Evolutionary conservation across 2,329 filamentous ascomycete species (phyloP).

Genomic region (Coniochaeta prunicola): DNA sequence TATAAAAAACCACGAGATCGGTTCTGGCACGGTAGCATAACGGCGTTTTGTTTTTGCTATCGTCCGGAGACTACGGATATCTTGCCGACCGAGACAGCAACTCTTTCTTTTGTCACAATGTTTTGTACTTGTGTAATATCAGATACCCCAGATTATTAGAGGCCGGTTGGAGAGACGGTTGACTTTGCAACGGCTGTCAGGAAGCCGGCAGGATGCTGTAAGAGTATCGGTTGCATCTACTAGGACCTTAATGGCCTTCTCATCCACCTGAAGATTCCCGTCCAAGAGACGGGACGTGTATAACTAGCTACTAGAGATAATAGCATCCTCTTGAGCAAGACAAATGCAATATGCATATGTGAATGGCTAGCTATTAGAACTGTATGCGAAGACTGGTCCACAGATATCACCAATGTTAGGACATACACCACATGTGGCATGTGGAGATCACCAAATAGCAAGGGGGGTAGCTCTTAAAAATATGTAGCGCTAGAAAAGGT

Average conservation of each 20-base stretch:
- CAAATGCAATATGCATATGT: background rate
- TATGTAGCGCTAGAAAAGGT: background rate
- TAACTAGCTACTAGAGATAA: background rate
- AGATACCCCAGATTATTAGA: slow-evolving; percentile 2
- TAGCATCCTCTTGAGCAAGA: background rate
- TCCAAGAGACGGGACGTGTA: background rate
- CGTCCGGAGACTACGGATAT: background rate
- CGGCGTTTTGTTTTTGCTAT: background rate
- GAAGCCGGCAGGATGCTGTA: background rate
- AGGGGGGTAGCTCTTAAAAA: background rate
- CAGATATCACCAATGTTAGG: background rate
- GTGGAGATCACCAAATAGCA: background rate
- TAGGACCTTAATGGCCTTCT: background rate
- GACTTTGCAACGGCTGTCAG: background rate
- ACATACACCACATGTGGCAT: background rate
- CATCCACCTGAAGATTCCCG: background rate
- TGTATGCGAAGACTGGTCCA: background rate
- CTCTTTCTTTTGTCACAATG: background rate
- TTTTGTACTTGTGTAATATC: background rate
- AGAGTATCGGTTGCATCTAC: background rate
- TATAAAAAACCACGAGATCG: background rate
- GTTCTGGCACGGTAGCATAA: background rate
- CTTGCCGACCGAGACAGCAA: background rate
- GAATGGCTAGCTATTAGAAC: background rate
- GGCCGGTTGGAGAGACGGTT: background rate